Conservation (phyloP, 208 protist genomes). For the Vickermania ingenoplastis region DNA sequence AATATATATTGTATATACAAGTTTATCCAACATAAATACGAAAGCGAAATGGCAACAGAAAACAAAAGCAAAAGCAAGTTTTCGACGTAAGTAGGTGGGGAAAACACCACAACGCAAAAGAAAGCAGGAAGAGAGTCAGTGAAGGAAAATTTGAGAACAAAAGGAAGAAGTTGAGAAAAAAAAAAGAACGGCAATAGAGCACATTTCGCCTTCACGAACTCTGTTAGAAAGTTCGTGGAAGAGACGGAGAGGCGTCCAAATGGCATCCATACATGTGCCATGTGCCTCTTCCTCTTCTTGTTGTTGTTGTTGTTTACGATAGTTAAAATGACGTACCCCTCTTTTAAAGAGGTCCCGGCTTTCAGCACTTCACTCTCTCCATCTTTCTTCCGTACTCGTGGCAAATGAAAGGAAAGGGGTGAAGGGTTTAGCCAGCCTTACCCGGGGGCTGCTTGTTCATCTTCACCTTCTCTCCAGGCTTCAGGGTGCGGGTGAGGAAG, state of each 20-base stretch:
- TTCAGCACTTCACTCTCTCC: too few relatives aligned
- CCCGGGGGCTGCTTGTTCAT: conserved; percentile 90
- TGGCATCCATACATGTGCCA: too few relatives aligned
- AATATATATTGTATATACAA: conserved; percentile 1
- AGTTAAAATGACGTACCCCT: background rate
- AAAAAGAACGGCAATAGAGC: conserved; percentile 5
- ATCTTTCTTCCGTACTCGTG: too few relatives aligned
- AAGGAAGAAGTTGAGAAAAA: conserved; percentile 4
- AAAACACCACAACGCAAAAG: too few relatives aligned
- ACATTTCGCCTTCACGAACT: background rate
- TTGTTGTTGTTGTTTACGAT: conserved; percentile 6
- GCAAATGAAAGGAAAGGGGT: background rate
- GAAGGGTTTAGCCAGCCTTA: conserved; percentile 69
- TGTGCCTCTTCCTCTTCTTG: too few relatives aligned
- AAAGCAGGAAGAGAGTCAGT: background rate
- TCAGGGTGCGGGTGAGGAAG: conserved; percentile 91
- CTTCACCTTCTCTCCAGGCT: conserved; percentile 88
- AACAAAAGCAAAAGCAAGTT: too few relatives aligned
- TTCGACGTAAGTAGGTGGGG: too few relatives aligned
- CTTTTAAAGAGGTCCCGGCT: too few relatives aligned
- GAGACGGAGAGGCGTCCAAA: too few relatives aligned
- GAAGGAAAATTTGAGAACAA: background rate
- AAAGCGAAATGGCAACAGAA: background rate
- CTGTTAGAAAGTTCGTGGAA: too few relatives aligned
- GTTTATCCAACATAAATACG: background rate